Percentiles rank a stretch among this genome's conserved stretches.
Evolutionary conservation across 139 green algal genomes (phyloP).

Genomic region (Picocystis salinarum): DNA sequence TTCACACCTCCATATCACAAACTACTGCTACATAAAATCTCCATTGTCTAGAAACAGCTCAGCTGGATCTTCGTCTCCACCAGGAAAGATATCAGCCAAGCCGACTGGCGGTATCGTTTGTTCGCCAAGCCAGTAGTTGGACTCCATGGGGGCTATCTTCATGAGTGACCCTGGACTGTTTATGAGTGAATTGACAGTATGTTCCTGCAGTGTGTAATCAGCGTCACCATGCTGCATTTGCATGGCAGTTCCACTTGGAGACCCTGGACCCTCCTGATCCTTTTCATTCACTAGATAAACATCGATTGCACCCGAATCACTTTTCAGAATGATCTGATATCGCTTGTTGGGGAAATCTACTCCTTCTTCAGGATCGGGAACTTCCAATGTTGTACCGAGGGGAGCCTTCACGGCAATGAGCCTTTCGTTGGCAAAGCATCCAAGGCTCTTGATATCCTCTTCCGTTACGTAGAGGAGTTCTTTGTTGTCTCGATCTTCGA

Average conservation of each 20-base stretch:
- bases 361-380: slow-evolving; percentile 40
- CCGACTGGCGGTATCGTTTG: background rate
- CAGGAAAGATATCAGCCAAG: background rate
- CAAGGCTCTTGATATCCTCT: slow-evolving; percentile 45
- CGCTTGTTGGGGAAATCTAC: background rate
- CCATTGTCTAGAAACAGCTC: no score
- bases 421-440: slow-evolving; percentile 40
- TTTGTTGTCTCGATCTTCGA: slow-evolving; percentile 25
- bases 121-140: background rate
- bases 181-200: background rate
- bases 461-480: slow-evolving; percentile 56
- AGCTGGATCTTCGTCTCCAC: no score
- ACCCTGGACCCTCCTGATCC: background rate
- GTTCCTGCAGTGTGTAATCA: no score
- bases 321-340: slow-evolving; percentile 32
- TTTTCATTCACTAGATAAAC: slow-evolving; percentile 36
- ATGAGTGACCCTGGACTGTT: background rate
- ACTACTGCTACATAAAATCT: no score
- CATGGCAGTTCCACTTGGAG: background rate
- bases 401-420: slow-evolving; percentile 67
- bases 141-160: background rate
- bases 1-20: no score
- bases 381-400: slow-evolving; percentile 46
- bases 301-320: slow-evolving; percentile 27
- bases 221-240: no score